These are phyloP conservation scores for Oleoguttula mirabilis DNA, from an alignment of 495 filamentous ascomycete species.

Conservation along the genomic window DNA sequence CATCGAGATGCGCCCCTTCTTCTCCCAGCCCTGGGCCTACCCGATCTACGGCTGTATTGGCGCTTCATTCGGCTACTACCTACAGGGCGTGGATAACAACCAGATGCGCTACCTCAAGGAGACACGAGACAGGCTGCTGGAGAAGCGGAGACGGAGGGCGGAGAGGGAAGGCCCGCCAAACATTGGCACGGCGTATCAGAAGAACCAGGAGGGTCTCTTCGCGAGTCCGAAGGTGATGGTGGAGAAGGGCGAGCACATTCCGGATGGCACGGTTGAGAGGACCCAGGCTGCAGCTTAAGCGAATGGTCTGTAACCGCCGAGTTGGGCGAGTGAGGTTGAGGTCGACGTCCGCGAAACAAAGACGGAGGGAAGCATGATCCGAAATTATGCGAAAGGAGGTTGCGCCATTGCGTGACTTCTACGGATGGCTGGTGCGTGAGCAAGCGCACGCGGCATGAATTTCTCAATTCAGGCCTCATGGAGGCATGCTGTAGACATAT, in stretches of 20 bases:
- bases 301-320: too few species aligned
- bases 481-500: too few species aligned
- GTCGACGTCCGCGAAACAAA: too few species aligned
- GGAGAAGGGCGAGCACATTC: slow-evolving; percentile 4
- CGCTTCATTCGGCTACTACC: slow-evolving; percentile 91
- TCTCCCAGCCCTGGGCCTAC: slow-evolving; percentile 72
- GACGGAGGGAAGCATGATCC: too few species aligned
- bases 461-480: too few species aligned
- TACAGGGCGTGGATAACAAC: slow-evolving; percentile 69
- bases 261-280: too few species aligned
- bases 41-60: slow-evolving; percentile 75
- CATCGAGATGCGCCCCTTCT: slow-evolving; percentile 92
- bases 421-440: too few species aligned
- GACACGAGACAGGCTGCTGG: slow-evolving; percentile 63
- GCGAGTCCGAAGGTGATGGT: slow-evolving; percentile 8
- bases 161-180: slow-evolving; percentile 35
- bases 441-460: too few species aligned
- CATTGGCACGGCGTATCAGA: slow-evolving; percentile 8
- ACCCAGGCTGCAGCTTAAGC: too few species aligned
- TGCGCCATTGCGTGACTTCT: too few species aligned
- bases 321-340: too few species aligned
- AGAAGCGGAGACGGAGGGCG: slow-evolving; percentile 73
- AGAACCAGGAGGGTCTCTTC: slow-evolving; percentile 16
- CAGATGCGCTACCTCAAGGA: slow-evolving; percentile 64
- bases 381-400: too few species aligned